A percentile compares a stretch with the other conserved stretches of the same genome.
Evolutionary conservation across 2,329 filamentous ascomycete species (phyloP).

Genomic region (Cyphellophora attinorum): DNA sequence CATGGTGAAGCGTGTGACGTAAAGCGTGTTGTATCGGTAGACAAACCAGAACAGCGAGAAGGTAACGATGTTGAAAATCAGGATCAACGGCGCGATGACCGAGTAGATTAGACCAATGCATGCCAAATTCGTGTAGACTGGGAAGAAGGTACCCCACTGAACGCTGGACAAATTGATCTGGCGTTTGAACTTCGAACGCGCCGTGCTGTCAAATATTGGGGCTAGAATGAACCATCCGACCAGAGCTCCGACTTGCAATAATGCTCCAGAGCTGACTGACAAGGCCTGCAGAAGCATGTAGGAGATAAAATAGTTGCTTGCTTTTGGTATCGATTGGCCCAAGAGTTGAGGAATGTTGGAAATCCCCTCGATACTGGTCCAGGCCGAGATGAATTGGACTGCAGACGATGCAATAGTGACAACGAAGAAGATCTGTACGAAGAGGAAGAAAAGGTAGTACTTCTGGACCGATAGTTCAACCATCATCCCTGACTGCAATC

Average conservation of each 20-base stretch:
- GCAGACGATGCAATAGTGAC: constrained; percentile 77
- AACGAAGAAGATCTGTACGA: constrained; percentile 88
- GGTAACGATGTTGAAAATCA: constrained; percentile 86
- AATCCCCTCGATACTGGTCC: constrained; percentile 55
- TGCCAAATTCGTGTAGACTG: constrained; percentile 91
- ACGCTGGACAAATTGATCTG: constrained; percentile 71
- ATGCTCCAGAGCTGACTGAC: constrained; percentile 77
- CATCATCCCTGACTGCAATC: constrained; percentile 72
- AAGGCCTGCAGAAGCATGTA: constrained; percentile 95
- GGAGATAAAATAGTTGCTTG: constrained; percentile 95
- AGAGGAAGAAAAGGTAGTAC: constrained; percentile 90
- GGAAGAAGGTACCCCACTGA: constrained; percentile 89
- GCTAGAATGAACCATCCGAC: constrained; percentile 73
- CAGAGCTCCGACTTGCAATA: constrained; percentile 74
- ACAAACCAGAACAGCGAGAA: constrained; percentile 89
- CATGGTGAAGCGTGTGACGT: constrained; percentile 78
- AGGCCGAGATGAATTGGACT: constrained; percentile 52
- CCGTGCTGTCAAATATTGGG: constrained; percentile 73
- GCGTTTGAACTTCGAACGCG: constrained; percentile 70
- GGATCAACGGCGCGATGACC: constrained; percentile 79
- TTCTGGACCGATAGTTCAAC: constrained; percentile 75
- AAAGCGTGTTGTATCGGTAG: constrained; percentile 93
- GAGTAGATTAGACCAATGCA: constrained; percentile 86
- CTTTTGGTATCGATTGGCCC: constrained; percentile 69
- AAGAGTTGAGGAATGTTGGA: constrained; percentile 64